Conservation (phyloP, 192 early-diverging fungal species). For the Rhizophagus prolifer region DNA sequence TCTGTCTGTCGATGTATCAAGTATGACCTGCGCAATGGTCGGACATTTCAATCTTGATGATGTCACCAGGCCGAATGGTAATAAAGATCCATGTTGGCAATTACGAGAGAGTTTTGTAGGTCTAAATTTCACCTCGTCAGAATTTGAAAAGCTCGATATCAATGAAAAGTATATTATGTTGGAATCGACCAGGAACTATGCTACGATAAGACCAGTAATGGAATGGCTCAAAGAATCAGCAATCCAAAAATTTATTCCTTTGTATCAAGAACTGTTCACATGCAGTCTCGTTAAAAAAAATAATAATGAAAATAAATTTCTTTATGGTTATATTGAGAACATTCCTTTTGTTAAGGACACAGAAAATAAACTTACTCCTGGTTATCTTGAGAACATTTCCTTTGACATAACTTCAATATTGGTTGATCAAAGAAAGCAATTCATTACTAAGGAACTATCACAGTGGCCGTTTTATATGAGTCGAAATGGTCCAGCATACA, state of each 20-base stretch:
- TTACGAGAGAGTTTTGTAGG: not conserved
- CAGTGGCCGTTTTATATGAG: not conserved
- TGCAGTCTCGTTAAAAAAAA: not conserved
- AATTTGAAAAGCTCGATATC: not conserved
- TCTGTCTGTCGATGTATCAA: not conserved
- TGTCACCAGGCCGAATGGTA: not conserved
- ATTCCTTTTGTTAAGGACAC: too few species aligned
- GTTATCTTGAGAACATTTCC: not conserved
- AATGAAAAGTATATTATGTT: not conserved
- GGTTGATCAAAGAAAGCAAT: not conserved
- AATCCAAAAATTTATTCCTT: not conserved
- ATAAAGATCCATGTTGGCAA: not conserved
- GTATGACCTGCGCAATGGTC: not conserved
- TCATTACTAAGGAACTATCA: not conserved
- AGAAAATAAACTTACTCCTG: not conserved
- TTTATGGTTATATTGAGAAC: too few species aligned
- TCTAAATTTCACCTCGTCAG: not conserved
- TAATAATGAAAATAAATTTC: too few species aligned
- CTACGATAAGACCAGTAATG: not conserved
- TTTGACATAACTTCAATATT: constrained; percentile 19
- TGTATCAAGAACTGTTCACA: not conserved
- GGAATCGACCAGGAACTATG: not conserved
- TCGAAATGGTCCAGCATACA: constrained; percentile 13
- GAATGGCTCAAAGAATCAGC: not conserved
- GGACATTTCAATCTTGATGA: not conserved